Evolutionary conservation across 176 grass and related monocot genomes (phyloP).

Genomic region (Metroxylon sagu): DNA sequence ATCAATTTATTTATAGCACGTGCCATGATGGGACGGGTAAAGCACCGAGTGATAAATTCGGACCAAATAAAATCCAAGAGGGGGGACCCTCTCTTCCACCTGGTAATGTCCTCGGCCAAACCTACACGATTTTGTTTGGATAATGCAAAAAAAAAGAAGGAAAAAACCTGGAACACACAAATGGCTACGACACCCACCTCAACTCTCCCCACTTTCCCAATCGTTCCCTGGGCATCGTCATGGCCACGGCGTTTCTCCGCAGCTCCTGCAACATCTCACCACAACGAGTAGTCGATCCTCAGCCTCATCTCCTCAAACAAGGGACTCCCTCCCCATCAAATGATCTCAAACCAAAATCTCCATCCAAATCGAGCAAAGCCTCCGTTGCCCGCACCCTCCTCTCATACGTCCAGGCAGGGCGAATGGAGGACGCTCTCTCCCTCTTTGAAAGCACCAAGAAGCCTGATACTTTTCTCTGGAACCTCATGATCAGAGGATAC

Average conservation of each 20-base stretch:
- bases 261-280: conserved; percentile 20
- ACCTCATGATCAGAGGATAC: conserved; percentile 69
- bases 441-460: conserved; percentile 31
- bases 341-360: not conserved
- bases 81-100: too few species aligned
- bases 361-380: conserved; percentile 16
- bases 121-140: too few species aligned
- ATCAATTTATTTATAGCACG: too few species aligned
- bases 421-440: conserved; percentile 41
- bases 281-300: conserved; percentile 11
- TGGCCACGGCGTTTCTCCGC: conserved; percentile 43
- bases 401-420: conserved; percentile 39
- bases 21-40: too few species aligned
- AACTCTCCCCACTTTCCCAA: too few species aligned
- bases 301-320: conserved; percentile 20
- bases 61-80: too few species aligned
- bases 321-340: conserved; percentile 14
- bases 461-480: conserved; percentile 57
- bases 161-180: too few species aligned
- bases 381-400: conserved; percentile 12
- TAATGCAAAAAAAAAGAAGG: too few species aligned
- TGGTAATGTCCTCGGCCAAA: too few species aligned
- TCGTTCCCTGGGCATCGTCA: not conserved
- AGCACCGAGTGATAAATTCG: too few species aligned
- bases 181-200: too few species aligned